Evolutionary conservation across 73 alveolate species (phyloP).

Genomic region (Durusdinium trenchii): DNA sequence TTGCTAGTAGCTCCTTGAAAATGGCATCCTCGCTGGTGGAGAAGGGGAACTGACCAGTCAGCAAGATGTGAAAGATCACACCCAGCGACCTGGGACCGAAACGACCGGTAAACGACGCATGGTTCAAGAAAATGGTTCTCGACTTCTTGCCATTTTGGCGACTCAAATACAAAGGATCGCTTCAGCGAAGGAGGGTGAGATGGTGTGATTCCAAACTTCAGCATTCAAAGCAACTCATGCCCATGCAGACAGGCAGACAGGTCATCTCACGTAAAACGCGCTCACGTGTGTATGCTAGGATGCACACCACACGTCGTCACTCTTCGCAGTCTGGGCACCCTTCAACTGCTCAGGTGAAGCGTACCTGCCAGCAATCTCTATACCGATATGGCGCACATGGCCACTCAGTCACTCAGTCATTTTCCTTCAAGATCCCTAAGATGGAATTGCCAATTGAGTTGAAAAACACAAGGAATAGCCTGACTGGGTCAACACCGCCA

Average conservation of each 20-base stretch:
- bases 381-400: too few relatives aligned
- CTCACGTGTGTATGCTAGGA: too few relatives aligned
- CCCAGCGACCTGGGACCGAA: slow-evolving; percentile 48
- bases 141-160: not conserved
- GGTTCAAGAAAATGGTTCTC: not conserved
- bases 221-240: too few relatives aligned
- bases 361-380: slow-evolving; percentile 29
- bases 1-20: slow-evolving; percentile 15
- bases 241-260: too few relatives aligned
- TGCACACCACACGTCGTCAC: slow-evolving; percentile 76
- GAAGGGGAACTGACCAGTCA: slow-evolving; percentile 87
- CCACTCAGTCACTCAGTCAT: too few relatives aligned
- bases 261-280: too few relatives aligned
- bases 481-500: too few relatives aligned
- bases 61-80: slow-evolving; percentile 74
- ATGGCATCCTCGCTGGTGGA: slow-evolving; percentile 79
- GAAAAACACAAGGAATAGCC: too few relatives aligned
- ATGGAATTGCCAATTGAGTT: too few relatives aligned
- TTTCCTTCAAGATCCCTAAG: too few relatives aligned
- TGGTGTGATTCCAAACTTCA: too few relatives aligned
- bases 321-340: slow-evolving; percentile 31
- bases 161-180: not conserved
- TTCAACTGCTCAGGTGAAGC: slow-evolving; percentile 67
- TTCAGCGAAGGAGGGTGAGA: too few relatives aligned
- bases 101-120: not conserved